Evolutionary conservation across 306 rosid species (phyloP).

Genomic region (Fragaria nilgerrensis): DNA sequence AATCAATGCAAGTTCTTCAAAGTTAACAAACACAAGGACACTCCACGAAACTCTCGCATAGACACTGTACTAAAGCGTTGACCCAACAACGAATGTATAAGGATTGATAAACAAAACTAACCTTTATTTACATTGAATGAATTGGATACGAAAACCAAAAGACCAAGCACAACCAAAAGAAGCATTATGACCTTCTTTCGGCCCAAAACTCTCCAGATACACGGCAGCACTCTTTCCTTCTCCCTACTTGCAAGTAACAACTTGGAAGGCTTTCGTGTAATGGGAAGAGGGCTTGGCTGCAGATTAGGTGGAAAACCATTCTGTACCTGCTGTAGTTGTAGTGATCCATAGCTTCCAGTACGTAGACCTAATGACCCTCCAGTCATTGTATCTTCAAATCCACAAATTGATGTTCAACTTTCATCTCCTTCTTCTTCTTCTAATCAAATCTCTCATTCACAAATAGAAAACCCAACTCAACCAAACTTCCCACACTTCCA

Average conservation of each 20-base stretch:
- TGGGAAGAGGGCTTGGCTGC: slow-evolving; percentile 21
- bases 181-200: slow-evolving; percentile 80
- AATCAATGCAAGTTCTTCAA: slow-evolving; percentile 6
- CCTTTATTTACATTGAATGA: slow-evolving; percentile 68
- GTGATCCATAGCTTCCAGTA: slow-evolving; percentile 68
- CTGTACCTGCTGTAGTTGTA: slow-evolving; percentile 54
- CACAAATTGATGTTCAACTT: slow-evolving; percentile 30
- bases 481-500: background rate
- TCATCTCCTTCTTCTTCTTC: slow-evolving; percentile 56
- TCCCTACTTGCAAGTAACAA: slow-evolving; percentile 59
- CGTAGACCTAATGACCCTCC: slow-evolving; percentile 94
- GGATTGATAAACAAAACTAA: slow-evolving; percentile 28
- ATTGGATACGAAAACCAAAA: slow-evolving; percentile 64
- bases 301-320: slow-evolving; percentile 48
- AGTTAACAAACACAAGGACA: slow-evolving; percentile 1
- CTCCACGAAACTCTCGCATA: background rate
- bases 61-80: background rate
- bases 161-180: slow-evolving; percentile 62
- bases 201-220: slow-evolving; percentile 56
- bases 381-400: slow-evolving; percentile 62
- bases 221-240: slow-evolving; percentile 67
- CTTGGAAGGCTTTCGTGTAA: slow-evolving; percentile 73
- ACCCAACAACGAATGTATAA: background rate
- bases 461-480: slow-evolving; percentile 4
- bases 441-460: slow-evolving; percentile 27